phyloP scores from a whole-genome alignment of 495 filamentous ascomycete species.

The Podospora australis region DNA sequence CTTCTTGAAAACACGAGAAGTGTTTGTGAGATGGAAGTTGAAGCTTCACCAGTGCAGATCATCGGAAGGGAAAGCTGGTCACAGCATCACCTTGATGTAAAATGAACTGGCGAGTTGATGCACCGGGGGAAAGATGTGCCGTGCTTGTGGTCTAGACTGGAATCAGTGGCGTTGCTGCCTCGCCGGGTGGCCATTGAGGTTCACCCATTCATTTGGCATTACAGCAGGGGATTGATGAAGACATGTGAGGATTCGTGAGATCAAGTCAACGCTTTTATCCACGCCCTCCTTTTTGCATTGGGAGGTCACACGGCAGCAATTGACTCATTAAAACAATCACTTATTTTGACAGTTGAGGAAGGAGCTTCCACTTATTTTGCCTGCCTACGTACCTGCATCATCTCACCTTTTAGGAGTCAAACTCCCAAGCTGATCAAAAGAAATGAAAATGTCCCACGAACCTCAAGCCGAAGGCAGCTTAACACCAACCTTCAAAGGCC shows the following conservation, averaged over 20 bases:
- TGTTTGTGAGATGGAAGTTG: neutral
- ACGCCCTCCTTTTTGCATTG: too few species aligned
- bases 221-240: too few species aligned
- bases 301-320: too few species aligned
- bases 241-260: too few species aligned
- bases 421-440: neutral
- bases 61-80: too few species aligned
- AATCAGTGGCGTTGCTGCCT: conserved; percentile 1
- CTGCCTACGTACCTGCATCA: neutral
- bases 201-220: too few species aligned
- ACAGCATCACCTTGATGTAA: too few species aligned
- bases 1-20: neutral
- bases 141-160: neutral
- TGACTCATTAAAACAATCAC: too few species aligned
- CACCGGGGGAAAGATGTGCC: too few species aligned
- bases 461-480: conserved; percentile 7
- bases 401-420: neutral
- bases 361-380: too few species aligned
- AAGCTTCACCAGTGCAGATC: too few species aligned
- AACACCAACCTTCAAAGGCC: conserved; percentile 48
- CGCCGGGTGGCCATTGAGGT: neutral
- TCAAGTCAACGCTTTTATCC: neutral
- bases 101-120: too few species aligned
- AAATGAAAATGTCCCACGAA: neutral
- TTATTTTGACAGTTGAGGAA: neutral